Base-by-base conservation (phyloP, 2,329 filamentous ascomycete genomes). In the Pseudogymnoascus sp. region DNA sequence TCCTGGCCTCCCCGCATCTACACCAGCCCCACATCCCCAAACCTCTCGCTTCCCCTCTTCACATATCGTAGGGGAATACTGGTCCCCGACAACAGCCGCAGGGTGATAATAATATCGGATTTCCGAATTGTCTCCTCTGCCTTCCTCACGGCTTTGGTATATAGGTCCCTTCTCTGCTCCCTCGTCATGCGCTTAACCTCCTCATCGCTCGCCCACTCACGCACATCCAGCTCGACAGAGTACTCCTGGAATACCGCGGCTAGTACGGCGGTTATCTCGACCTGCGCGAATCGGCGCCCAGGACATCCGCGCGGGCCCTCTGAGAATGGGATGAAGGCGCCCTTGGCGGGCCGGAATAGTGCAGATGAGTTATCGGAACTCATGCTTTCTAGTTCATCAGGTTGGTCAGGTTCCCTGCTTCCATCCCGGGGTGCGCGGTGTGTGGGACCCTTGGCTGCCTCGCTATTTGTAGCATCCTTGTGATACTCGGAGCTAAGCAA, bases 241-340 rank as follows among this genome's bases (percentile, higher is more conserved):
- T 70, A 69, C 23, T 63, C 62, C 33, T 66, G 60, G 36, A 72
- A 70, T 2, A 72, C 49, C 0, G 62, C 62, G 9, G 73, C 66
- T 6, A 75, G 38, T 2, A 73, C 65, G 25, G 72, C 72, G 23
- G 69, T 69, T 41, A 71, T 68, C 66, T 75, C 73, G 2, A 75
- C 73, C 36, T 72, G 69, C 2, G 73, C 73, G 64, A 76, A 75
- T 52, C 72, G 67, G 41, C 66, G 69, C 2, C 74, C 73, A 1
- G 72, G 67, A 64, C 74, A 75, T 5, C 64, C 42, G 64, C 74
- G 65, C 67, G 69, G 8, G 41, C 67, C 60, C 64, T 73, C 63
- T 28, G 66, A 60, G 64, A 71, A 64, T 64, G 69, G 60, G 55
- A 68, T 60, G 61, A 69, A 76, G 5, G 69, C 64, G 11, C 72